Conservation (phyloP, 2,329 filamentous ascomycete species). For the Colletotrichum plurivorum region DNA sequence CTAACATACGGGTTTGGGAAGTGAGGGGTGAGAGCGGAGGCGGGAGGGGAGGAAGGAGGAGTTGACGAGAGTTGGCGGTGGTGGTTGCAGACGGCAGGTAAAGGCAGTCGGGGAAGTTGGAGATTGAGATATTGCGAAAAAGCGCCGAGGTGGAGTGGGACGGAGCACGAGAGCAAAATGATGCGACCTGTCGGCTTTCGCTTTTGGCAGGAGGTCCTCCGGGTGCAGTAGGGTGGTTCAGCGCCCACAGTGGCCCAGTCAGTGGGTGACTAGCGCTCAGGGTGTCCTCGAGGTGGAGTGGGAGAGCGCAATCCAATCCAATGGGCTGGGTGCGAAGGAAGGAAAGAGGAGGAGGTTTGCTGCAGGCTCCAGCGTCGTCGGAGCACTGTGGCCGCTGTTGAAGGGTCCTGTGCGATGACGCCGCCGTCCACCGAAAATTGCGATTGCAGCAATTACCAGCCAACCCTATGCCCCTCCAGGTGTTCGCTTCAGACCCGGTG, state of each 20-base stretch:
- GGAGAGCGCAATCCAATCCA: constrained; percentile 19
- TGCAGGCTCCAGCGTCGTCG: constrained; percentile 12
- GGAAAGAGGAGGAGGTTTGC: constrained; percentile 11
- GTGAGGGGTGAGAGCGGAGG: constrained; percentile 43
- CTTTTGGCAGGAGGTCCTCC: constrained; percentile 33
- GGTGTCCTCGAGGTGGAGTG: constrained; percentile 29
- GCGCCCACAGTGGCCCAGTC: background rate
- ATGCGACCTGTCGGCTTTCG: constrained; percentile 37
- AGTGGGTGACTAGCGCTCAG: background rate
- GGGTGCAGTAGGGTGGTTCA: constrained; percentile 10
- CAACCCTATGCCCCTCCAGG: background rate
- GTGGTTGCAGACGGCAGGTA: constrained; percentile 17
- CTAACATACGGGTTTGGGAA: constrained; percentile 33
- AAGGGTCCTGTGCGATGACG: constrained; percentile 39
- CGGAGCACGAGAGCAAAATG: constrained; percentile 40
- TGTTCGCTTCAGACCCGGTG: constrained; percentile 30
- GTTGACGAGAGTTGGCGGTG: constrained; percentile 16
- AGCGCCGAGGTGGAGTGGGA: constrained; percentile 41
- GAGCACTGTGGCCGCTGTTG: constrained; percentile 17
- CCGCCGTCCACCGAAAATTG: background rate
- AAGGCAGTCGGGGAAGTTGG: constrained; percentile 34
- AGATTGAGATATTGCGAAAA: constrained; percentile 40
- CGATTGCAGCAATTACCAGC: too few species aligned
- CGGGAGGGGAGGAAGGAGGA: constrained; percentile 19
- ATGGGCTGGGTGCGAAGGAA: constrained; percentile 24